Percentiles rank a stretch among this genome's conserved stretches.
phyloP scores from a whole-genome alignment of 192 early-diverging fungal species.

The Coemansia sp. region DNA sequence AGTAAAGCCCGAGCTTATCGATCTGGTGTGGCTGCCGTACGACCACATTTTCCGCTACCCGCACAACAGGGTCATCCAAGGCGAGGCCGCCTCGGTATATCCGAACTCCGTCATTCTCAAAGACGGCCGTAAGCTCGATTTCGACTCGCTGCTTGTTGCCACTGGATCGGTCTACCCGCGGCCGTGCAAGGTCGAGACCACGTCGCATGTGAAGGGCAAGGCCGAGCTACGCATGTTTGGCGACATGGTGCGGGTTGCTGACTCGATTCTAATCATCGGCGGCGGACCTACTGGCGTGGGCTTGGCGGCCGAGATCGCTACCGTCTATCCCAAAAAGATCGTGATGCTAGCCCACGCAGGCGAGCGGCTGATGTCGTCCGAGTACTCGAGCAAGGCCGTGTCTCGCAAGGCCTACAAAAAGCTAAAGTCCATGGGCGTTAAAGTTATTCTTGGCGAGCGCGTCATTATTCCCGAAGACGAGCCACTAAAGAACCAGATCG shows the following conservation, averaged over 20 bases:
- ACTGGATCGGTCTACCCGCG: constrained; percentile 56
- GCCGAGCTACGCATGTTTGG: constrained; percentile 44
- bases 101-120: constrained; percentile 53
- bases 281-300: constrained; percentile 82
- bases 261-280: constrained; percentile 70
- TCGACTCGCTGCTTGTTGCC: constrained; percentile 56
- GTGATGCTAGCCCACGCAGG: constrained; percentile 43
- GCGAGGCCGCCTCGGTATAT: constrained; percentile 50
- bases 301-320: constrained; percentile 71
- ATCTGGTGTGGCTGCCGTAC: constrained; percentile 56
- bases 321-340: constrained; percentile 48
- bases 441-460: constrained; percentile 60
- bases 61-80: constrained; percentile 55
- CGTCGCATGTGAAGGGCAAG: constrained; percentile 39
- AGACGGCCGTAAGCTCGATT: constrained; percentile 50
- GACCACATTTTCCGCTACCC: constrained; percentile 47
- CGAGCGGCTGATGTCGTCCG: constrained; percentile 42
- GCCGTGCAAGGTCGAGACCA: constrained; percentile 55
- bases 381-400: constrained; percentile 49
- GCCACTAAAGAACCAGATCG: constrained; percentile 36
- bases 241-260: constrained; percentile 61
- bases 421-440: constrained; percentile 58
- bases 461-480: constrained; percentile 69
- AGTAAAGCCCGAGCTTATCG: constrained; percentile 51
- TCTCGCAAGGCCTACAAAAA: constrained; percentile 62